Base-by-base conservation (phyloP, 2,329 filamentous ascomycete genomes). In the Fusarium floridanum region DNA sequence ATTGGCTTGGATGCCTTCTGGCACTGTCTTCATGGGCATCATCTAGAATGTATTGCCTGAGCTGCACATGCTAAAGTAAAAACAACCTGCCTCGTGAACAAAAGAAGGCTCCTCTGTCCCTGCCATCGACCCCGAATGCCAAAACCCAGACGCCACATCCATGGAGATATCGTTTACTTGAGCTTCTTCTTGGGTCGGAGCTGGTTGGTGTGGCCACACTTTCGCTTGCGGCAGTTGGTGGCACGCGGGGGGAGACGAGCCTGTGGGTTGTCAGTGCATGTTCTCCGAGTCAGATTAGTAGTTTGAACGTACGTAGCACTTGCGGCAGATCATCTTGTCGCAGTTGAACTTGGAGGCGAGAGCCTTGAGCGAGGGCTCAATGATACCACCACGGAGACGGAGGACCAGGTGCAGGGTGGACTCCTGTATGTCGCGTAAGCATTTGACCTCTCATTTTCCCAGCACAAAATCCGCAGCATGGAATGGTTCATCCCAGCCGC, bases 151-250 rank as follows among this genome's bases (percentile, higher is more conserved):
- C 84, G 85, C 84, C 85, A 81, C 82, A 83, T 83, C 79, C 82
- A 82, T 82, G 78, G 76, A 78, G 71, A 73, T 81, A 83, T 83
- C 81, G 82, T 84, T 82, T 87, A 88, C 90, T 98, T 98, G 86
- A 98, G 92, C 96, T 99, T 99, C 95, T 99, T 99, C 96, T 99
- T 99, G 88, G 97, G 97, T 89, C 97, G 95, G 86, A 99, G 94
- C 93, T 99, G 97, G 94, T 98, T 98, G 90, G 93, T 97, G 93
- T 98, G 97, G 78, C 96, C 97, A 89, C 96, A 98, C 93, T 98
- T 98, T 91, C 95, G 95, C 95, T 98, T 98, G 84, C 95, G 92
- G 94, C 97, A 99, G 94, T 99, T 99, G 91, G 96, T 98, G 83
- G 97, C 97, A 92, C 97, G 95, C 81, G 96, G 96, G 80, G 96